Evolutionary conservation across 2,329 filamentous ascomycete species (phyloP).

Genomic region (Myriosclerotinia scirpicola): DNA sequence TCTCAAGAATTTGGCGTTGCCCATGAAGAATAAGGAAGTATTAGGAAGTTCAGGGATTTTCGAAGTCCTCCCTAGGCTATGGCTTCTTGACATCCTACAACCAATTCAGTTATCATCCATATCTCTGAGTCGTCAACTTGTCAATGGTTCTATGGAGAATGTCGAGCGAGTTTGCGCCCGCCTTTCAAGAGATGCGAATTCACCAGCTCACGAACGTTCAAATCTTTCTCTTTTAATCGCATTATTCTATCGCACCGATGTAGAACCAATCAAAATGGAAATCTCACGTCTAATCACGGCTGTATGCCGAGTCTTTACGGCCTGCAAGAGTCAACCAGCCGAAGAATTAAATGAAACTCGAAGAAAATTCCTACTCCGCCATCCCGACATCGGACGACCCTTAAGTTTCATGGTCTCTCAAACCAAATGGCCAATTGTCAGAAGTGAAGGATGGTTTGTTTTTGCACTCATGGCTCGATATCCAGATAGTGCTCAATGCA

Average conservation of each 20-base stretch:
- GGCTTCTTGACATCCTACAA: slow-evolving; percentile 52
- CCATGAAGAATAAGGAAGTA: slow-evolving; percentile 52
- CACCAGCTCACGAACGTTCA: slow-evolving; percentile 40
- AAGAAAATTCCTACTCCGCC: slow-evolving; percentile 37
- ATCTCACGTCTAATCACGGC: slow-evolving; percentile 54
- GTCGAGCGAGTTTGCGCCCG: slow-evolving; percentile 51
- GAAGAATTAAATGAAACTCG: slow-evolving; percentile 42
- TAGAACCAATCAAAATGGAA: slow-evolving; percentile 59
- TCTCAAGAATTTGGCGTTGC: slow-evolving; percentile 64
- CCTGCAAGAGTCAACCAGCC: slow-evolving; percentile 38
- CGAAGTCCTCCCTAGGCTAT: slow-evolving; percentile 54
- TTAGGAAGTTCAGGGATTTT: slow-evolving; percentile 51
- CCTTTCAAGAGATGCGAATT: slow-evolving; percentile 43
- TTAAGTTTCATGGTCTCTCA: slow-evolving; percentile 57
- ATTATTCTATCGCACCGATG: slow-evolving; percentile 48
- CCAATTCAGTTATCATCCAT: slow-evolving; percentile 62
- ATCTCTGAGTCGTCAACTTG: slow-evolving; percentile 57
- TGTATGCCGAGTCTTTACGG: slow-evolving; percentile 57
- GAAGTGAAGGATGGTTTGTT: slow-evolving; percentile 62
- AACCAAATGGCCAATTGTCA: slow-evolving; percentile 57
- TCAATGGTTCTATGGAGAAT: slow-evolving; percentile 54
- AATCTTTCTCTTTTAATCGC: slow-evolving; percentile 45
- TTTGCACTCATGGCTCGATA: slow-evolving; percentile 60
- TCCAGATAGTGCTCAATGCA: slow-evolving; percentile 49
- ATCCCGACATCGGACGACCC: slow-evolving; percentile 40